Percentiles rank a stretch among this genome's conserved stretches.
phyloP scores from a whole-genome alignment of 768 basidiomycete genomes.

The Cytidiella melzeri region DNA sequence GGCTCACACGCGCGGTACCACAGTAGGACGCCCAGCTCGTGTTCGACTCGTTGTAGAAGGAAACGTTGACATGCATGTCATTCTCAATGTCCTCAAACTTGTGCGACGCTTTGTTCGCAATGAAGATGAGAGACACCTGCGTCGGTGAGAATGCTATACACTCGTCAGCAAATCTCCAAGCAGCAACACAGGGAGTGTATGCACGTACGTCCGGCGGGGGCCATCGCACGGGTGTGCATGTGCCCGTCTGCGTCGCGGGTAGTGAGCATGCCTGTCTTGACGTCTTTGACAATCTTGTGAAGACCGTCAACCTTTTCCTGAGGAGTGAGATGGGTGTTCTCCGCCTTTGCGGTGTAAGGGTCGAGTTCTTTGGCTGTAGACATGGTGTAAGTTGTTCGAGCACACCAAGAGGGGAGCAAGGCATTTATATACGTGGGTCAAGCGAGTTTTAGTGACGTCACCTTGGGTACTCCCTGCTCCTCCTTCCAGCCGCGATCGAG shows the following conservation, averaged over 20 bases:
- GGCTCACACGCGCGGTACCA: constrained; percentile 61
- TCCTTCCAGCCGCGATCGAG: too few species aligned
- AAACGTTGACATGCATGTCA: constrained; percentile 75
- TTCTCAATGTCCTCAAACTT: constrained; percentile 76
- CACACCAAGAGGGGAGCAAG: too few species aligned
- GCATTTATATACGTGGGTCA: too few species aligned
- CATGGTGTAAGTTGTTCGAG: too few species aligned
- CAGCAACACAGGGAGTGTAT: background rate
- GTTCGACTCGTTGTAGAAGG: constrained; percentile 61
- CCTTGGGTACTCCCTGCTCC: too few species aligned
- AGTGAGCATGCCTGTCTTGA: constrained; percentile 71
- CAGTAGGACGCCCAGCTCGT: constrained; percentile 80
- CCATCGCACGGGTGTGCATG: constrained; percentile 80
- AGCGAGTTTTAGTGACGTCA: too few species aligned
- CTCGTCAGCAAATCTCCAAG: background rate
- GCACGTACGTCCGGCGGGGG: constrained; percentile 55
- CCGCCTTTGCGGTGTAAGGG: constrained; percentile 64
- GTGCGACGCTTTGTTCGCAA: constrained; percentile 66
- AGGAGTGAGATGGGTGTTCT: constrained; percentile 48
- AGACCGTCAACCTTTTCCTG: constrained; percentile 70
- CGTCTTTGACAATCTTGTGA: constrained; percentile 55
- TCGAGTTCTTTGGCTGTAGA: constrained; percentile 45
- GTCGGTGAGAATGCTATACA: constrained; percentile 39
- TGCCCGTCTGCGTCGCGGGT: constrained; percentile 61
- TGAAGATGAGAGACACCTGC: constrained; percentile 55